Evolutionary conservation across 2,329 filamentous ascomycete species (phyloP), one percentile per base, ranked within the genome.

Genomic region (Parascedosporium putredinis): DNA sequence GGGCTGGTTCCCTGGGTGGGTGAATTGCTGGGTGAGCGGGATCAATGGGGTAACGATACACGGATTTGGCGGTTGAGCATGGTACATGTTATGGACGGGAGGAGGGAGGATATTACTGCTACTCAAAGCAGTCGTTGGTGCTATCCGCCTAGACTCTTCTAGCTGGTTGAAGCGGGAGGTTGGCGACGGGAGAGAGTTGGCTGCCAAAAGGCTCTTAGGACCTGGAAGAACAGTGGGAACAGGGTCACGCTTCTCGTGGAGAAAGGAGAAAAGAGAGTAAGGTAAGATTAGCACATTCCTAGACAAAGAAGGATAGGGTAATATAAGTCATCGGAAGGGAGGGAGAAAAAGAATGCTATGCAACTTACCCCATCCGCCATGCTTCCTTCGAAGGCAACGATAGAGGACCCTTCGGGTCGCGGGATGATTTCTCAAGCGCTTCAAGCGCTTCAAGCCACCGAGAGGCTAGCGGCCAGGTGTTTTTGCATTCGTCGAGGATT

Each of bases 391-490:
- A 66, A 60, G 14, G 61, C 64, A 5, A 66, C 60, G 27, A 31
- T 31, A 2, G 65, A 60, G 25, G 63, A 58, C 65, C 64, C 49
- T 67, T 68, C 5, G 71, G 66, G 50, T 73, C 68, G 23, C 64
- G 64, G 42, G 66, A 68, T 58, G 74, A 74, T 38, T 67, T 69
- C 46, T 72, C 69, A 2, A 78, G 59, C 1, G 70, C 67, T 5
- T 72, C 69, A 2, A 78, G 59, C 1, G 70, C 67, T 5, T 71
- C 70, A n/a, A 72, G 66, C 74, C 74, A 78, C 5, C 72, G 67
- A n/a, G 64, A 63, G 1, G 75, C 73, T 5, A 77, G 61, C 1
- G 75, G 73, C 74, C 75, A 78, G 12, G 74, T 69, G 34, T 70
- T 64, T 50, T 69, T 69, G 57, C 71, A 73, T 48, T 74, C 71